A percentile compares a stretch with the other conserved stretches of the same genome.
These are phyloP conservation scores for Antrodiella citrinella DNA, from an alignment of 768 basidiomycete species.

Conservation along the genomic window DNA sequence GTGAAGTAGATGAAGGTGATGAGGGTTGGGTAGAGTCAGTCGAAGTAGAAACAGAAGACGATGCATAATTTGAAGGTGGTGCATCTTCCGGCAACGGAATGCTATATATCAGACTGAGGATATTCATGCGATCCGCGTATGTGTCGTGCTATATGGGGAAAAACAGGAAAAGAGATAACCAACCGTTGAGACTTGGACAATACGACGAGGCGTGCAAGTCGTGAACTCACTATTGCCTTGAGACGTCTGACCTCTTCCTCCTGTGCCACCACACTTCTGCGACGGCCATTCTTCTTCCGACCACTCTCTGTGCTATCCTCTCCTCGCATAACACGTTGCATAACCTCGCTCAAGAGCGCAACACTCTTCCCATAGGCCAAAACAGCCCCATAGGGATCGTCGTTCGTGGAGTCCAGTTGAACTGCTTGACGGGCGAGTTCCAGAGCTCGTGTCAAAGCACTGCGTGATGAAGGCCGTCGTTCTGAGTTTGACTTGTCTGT, in stretches of 20 bases:
- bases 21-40: slow-evolving; percentile 44
- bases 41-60: slow-evolving; percentile 33
- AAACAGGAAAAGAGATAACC: neutral
- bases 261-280: slow-evolving; percentile 80
- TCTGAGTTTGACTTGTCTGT: slow-evolving; percentile 31
- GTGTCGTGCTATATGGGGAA: slow-evolving; percentile 80
- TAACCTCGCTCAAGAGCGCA: slow-evolving; percentile 80
- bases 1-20: slow-evolving; percentile 42
- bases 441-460: slow-evolving; percentile 78
- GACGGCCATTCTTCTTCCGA: slow-evolving; percentile 49
- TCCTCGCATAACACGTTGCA: slow-evolving; percentile 82
- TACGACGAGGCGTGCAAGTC: slow-evolving; percentile 2
- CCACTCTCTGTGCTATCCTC: slow-evolving; percentile 69
- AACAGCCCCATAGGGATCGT: slow-evolving; percentile 86
- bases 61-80: slow-evolving; percentile 42
- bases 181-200: neutral
- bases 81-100: slow-evolving; percentile 72
- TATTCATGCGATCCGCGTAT: slow-evolving; percentile 91
- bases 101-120: slow-evolving; percentile 82
- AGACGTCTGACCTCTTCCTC: slow-evolving; percentile 84
- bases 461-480: slow-evolving; percentile 67
- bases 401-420: slow-evolving; percentile 77
- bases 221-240: slow-evolving; percentile 74
- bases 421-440: slow-evolving; percentile 89
- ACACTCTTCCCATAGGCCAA: slow-evolving; percentile 84